These are phyloP conservation scores for Yarrowia sp. DNA, from an alignment of 805 yeast genomes.

Conservation along the genomic window DNA sequence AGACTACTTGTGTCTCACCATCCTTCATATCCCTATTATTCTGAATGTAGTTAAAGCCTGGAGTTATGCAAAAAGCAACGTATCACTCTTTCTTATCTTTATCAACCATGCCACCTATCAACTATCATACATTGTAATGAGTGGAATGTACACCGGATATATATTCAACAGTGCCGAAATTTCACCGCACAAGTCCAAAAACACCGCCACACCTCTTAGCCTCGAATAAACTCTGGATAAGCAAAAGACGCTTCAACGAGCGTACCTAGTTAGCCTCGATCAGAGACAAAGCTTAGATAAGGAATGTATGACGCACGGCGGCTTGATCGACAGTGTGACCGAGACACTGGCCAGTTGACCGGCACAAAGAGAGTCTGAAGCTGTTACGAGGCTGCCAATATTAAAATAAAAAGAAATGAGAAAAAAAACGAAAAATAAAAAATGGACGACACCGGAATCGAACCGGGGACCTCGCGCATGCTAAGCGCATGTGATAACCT, in stretches of 20 bases:
- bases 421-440: too few relatives aligned
- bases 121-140: too few relatives aligned
- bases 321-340: not conserved
- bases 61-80: too few relatives aligned
- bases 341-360: too few relatives aligned
- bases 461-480: constrained; percentile 20
- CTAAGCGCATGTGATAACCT: constrained; percentile 18
- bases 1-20: too few relatives aligned
- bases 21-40: too few relatives aligned
- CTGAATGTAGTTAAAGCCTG: too few relatives aligned
- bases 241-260: not conserved
- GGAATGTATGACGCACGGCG: not conserved
- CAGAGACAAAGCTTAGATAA: not conserved
- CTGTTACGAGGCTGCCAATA: too few relatives aligned
- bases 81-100: too few relatives aligned
- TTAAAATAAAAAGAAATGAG: too few relatives aligned
- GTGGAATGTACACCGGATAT: not conserved
- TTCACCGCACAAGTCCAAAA: not conserved
- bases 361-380: too few relatives aligned
- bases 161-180: not conserved
- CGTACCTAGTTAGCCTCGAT: not conserved
- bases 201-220: not conserved
- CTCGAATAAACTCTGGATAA: not conserved
- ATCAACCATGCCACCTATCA: too few relatives aligned
- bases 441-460: constrained; percentile 18